Evolutionary conservation across 2,329 filamentous ascomycete species (phyloP).

Genomic region (Ophiostoma ulmi): DNA sequence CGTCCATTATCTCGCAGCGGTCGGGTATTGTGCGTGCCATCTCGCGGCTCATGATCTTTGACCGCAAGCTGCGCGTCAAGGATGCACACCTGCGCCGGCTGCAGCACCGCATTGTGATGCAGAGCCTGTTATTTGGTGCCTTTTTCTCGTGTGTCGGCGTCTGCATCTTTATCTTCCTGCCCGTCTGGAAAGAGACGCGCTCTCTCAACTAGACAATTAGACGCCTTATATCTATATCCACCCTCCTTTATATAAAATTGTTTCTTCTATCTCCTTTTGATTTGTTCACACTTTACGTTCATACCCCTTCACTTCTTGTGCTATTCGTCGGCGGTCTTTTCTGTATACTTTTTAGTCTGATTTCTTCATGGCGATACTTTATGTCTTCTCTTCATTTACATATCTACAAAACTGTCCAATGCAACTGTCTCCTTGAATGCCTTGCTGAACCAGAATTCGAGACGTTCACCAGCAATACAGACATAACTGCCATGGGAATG

Average conservation of each 20-base stretch:
- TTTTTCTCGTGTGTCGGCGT: slow-evolving; percentile 37
- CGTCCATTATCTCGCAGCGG: slow-evolving; percentile 26
- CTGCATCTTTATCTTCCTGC: slow-evolving; percentile 41
- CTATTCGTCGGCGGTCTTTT: neutral
- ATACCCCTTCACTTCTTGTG: neutral
- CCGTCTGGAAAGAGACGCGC: slow-evolving; percentile 37
- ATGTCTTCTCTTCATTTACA: neutral
- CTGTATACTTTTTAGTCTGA: neutral
- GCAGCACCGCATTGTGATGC: slow-evolving; percentile 43
- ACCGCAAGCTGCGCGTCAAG: slow-evolving; percentile 43
- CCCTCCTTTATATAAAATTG: neutral
- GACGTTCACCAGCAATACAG: neutral
- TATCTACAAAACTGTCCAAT: neutral
- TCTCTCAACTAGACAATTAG: neutral
- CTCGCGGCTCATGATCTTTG: slow-evolving; percentile 44
- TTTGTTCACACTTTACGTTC: neutral
- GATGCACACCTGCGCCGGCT: slow-evolving; percentile 40
- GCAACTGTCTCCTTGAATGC: neutral
- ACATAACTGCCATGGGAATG: neutral
- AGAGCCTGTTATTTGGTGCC: slow-evolving; percentile 39
- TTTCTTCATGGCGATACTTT: neutral
- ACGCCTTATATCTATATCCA: neutral
- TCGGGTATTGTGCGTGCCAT: slow-evolving; percentile 33
- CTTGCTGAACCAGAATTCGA: neutral
- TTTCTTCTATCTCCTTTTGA: neutral